These are phyloP conservation scores for Porcisia hertigi DNA, from an alignment of 208 protist genomes.

Conservation along the genomic window DNA sequence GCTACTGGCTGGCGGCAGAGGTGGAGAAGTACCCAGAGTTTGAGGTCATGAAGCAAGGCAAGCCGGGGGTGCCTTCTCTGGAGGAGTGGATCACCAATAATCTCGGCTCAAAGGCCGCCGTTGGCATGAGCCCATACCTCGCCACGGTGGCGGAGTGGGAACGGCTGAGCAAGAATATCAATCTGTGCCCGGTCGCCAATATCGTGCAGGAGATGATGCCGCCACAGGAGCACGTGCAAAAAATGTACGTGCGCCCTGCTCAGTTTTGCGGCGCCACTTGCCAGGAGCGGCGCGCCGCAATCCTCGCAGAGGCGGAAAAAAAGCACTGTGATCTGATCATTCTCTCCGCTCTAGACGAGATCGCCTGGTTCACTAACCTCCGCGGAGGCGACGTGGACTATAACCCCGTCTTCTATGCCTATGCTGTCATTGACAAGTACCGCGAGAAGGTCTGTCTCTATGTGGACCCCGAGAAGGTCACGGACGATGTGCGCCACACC, in stretches of 20 bases:
- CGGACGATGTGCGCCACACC: slow-evolving; percentile 21
- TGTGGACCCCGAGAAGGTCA: slow-evolving; percentile 33
- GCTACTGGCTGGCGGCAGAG: slow-evolving; percentile 95
- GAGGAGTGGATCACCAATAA: slow-evolving; percentile 70
- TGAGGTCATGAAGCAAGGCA: slow-evolving; percentile 83
- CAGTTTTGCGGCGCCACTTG: slow-evolving; percentile 71
- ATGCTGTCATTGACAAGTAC: slow-evolving; percentile 65
- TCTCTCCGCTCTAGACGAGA: slow-evolving; percentile 90
- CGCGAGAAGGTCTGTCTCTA: slow-evolving; percentile 40
- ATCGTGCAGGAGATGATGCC: slow-evolving; percentile 57
- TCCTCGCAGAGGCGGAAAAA: slow-evolving; percentile 54
- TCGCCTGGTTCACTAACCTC: slow-evolving; percentile 93
- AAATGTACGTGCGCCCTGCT: slow-evolving; percentile 57
- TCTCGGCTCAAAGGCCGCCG: slow-evolving; percentile 36
- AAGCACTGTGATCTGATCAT: slow-evolving; percentile 65
- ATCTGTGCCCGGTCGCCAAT: slow-evolving; percentile 35
- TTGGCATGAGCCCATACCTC: slow-evolving; percentile 76
- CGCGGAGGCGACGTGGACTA: slow-evolving; percentile 86
- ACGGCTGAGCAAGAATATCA: slow-evolving; percentile 48
- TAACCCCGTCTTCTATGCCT: slow-evolving; percentile 92
- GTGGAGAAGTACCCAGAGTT: slow-evolving; percentile 83
- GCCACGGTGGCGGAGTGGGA: slow-evolving; percentile 84
- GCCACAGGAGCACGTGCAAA: slow-evolving; percentile 8
- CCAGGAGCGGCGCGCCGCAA: slow-evolving; percentile 51
- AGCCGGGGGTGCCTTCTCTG: slow-evolving; percentile 56